phyloP scores from a whole-genome alignment of 176 grass and related monocot species.

The Phyllostachys edulis region DNA sequence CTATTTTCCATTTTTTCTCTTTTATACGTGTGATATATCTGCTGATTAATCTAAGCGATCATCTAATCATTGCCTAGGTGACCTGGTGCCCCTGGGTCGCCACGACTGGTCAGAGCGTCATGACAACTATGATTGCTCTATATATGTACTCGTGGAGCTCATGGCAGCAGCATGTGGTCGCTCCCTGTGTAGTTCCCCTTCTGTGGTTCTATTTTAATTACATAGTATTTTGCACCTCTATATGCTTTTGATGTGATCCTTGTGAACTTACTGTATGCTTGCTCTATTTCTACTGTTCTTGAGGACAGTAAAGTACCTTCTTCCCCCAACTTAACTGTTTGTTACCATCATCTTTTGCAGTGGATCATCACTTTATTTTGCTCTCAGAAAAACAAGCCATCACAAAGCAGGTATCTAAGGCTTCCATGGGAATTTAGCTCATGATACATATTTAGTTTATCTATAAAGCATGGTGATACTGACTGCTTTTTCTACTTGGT shows the following conservation, averaged over 20 bases:
- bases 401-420: constrained; percentile 50
- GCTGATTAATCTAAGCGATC: too few relatives aligned
- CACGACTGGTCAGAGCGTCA: too few relatives aligned
- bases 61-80: too few relatives aligned
- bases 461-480: constrained; percentile 29
- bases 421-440: constrained; percentile 21
- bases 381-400: constrained; percentile 53
- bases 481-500: constrained; percentile 23
- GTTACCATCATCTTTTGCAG: constrained; percentile 43
- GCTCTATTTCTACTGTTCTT: background rate
- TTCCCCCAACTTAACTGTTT: constrained; percentile 4
- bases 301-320: background rate
- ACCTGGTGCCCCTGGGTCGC: too few relatives aligned
- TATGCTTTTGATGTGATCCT: background rate
- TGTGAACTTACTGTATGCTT: background rate
- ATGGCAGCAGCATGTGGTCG: background rate
- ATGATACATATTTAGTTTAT: constrained; percentile 1
- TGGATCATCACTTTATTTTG: constrained; percentile 51
- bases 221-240: background rate
- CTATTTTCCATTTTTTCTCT: too few relatives aligned
- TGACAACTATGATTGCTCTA: background rate
- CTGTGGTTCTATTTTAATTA: background rate
- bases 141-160: background rate
- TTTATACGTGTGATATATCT: too few relatives aligned
- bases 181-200: background rate